Evolutionary conservation across 768 basidiomycete species (phyloP).

Genomic region (Rhizopogon roseolus): DNA sequence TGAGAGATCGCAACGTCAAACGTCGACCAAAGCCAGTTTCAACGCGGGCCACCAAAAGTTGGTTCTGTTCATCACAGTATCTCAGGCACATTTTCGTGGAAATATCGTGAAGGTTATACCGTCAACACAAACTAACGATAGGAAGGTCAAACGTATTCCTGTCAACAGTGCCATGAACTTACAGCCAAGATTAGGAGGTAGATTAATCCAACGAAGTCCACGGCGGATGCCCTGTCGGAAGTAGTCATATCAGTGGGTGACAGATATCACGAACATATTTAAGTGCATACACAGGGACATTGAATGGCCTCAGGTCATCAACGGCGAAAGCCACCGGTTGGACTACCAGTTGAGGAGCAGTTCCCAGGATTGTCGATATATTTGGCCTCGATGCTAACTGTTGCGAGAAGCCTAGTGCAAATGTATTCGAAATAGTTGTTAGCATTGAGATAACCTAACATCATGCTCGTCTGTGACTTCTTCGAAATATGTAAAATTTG

Average conservation of each 20-base stretch:
- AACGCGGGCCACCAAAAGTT: conserved; percentile 28
- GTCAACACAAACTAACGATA: conserved; percentile 22
- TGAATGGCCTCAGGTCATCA: conserved; percentile 51
- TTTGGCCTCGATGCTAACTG: conserved; percentile 22
- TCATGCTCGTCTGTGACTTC: neutral
- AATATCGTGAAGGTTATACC: conserved; percentile 6
- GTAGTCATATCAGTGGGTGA: neutral
- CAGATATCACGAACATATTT: neutral
- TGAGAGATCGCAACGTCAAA: conserved; percentile 32
- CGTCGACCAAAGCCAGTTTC: conserved; percentile 35
- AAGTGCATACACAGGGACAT: conserved; percentile 47
- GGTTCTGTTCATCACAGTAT: conserved; percentile 18
- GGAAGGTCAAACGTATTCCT: conserved; percentile 2
- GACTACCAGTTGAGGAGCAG: conserved; percentile 45
- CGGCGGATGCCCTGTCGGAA: conserved; percentile 40
- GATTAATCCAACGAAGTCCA: conserved; percentile 50
- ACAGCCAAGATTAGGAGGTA: conserved; percentile 37
- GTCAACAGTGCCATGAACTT: neutral
- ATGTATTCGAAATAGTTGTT: conserved; percentile 30
- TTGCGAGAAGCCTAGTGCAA: conserved; percentile 29
- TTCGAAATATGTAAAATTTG: conserved; percentile 5
- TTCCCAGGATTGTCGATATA: conserved; percentile 32
- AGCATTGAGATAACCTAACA: conserved; percentile 28
- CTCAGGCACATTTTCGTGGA: neutral
- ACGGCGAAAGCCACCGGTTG: conserved; percentile 45